Evolutionary conservation across 768 basidiomycete species (phyloP).

Genomic region (Trametes meyenii): DNA sequence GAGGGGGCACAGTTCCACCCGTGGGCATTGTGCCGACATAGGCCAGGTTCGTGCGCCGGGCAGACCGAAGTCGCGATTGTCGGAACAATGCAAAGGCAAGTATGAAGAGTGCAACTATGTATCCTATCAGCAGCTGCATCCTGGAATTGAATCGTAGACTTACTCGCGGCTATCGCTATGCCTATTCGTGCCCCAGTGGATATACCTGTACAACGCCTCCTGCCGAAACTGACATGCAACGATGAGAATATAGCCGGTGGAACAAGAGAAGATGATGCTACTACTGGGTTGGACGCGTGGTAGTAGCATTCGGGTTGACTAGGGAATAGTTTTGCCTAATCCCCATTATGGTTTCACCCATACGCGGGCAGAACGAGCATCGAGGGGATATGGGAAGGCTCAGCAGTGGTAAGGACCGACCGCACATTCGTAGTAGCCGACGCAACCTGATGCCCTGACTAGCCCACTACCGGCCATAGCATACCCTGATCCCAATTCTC

Average conservation of each 20-base stretch:
- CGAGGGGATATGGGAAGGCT: no score
- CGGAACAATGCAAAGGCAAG: background rate
- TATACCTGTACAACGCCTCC: constrained; percentile 3
- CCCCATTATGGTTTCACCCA: no score
- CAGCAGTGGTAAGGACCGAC: no score
- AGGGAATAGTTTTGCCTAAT: no score
- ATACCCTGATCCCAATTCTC: background rate
- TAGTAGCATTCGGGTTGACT: no score
- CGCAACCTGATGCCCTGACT: no score
- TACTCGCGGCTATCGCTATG: constrained; percentile 14
- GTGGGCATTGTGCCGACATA: constrained; percentile 15
- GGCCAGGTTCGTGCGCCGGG: constrained; percentile 13
- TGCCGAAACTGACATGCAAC: constrained; percentile 5
- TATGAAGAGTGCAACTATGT: constrained; percentile 6
- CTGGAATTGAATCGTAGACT: background rate
- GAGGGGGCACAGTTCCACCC: background rate
- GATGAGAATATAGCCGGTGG: no score
- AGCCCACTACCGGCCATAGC: background rate
- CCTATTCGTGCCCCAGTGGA: constrained; percentile 20
- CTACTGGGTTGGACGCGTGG: no score
- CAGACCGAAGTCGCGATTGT: constrained; percentile 4
- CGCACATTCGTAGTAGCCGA: no score
- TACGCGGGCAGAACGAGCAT: no score
- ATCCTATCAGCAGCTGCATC: no score
- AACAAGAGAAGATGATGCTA: no score